Conservation (phyloP, 805 yeast genomes). For the Candida maltosa region DNA sequence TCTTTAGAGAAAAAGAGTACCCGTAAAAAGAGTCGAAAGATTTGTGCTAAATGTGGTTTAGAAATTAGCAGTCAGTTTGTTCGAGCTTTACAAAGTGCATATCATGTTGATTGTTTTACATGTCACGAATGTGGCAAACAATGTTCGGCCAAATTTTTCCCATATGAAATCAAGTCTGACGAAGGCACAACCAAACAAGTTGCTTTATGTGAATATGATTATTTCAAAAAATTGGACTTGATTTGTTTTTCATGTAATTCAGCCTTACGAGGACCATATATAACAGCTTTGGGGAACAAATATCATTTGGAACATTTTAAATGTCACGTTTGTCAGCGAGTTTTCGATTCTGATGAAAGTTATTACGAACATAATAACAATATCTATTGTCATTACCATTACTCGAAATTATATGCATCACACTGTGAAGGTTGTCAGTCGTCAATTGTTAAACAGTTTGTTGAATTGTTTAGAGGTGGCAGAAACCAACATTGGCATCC, state of each 20-base stretch:
- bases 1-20: neutral
- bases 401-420: constrained; percentile 79
- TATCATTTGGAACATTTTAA: constrained; percentile 95
- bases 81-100: constrained; percentile 75
- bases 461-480: constrained; percentile 88
- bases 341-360: constrained; percentile 87
- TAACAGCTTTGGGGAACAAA: constrained; percentile 87
- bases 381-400: constrained; percentile 89
- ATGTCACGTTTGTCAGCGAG: constrained; percentile 80
- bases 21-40: constrained; percentile 16
- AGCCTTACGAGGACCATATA: constrained; percentile 88
- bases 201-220: constrained; percentile 87
- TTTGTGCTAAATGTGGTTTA: constrained; percentile 34
- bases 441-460: constrained; percentile 90
- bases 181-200: constrained; percentile 39
- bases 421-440: constrained; percentile 92
- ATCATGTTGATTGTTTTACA: constrained; percentile 83
- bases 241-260: constrained; percentile 84
- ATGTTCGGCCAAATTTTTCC: constrained; percentile 87
- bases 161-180: constrained; percentile 47
- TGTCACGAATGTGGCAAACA: constrained; percentile 81
- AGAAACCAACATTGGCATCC: constrained; percentile 97
- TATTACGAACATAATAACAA: constrained; percentile 83
- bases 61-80: constrained; percentile 67
- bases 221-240: constrained; percentile 78